Evolutionary conservation across 257 asterid species (phyloP), one percentile per base, ranked within the genome.

Genomic region (Solanum ossicruentum): DNA sequence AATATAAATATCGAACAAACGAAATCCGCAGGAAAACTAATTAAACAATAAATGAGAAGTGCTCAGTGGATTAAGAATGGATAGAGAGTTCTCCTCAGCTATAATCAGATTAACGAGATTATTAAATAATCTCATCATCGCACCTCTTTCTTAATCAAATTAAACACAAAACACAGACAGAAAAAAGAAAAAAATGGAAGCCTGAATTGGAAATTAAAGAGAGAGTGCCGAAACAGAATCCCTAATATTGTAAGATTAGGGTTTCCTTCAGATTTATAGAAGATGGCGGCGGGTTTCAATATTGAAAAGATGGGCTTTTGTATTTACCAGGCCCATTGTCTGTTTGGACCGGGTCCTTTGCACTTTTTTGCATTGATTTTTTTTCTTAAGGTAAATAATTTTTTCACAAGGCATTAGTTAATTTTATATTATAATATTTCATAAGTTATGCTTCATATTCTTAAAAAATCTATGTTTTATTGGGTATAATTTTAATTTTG

Each of bases 21-120:
- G n/a, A 36, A 36, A 5, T 36, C 41, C 12, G 11, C 10, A 28
- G 20, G 36, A 17, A 9, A 9, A 9, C 56, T n/a, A 32, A 9
- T 8, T 7, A 13, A 11, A 41, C 12, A 49, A 56, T 2, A 8
- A 56, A 4, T 60, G 5, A 84, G 66, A 58, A 58, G 89, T 36
- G 88, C 91, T 87, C 91, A 87, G 90, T 65, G 20, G 52, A 70
- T 2, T 51, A 15, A 66, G 90, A 89, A 87, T 89, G 91, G 91
- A 70, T 70, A 70, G 79, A 39, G 16, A 9, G 16, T 41, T 70
- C 10, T 70, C 79, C 54, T 70, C 79, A 70, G 21, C 3, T 17
- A 39, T 39, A 12, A 70, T 70, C 79, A 70, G 79, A 70, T 70
- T 70, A 70, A 70, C 79, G 79, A 70, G 54, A 70, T 70, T 10